These are phyloP conservation scores for Sugiyamaella sp. DNA, from an alignment of 1,139 yeast genomes.

Conservation along the genomic window DNA sequence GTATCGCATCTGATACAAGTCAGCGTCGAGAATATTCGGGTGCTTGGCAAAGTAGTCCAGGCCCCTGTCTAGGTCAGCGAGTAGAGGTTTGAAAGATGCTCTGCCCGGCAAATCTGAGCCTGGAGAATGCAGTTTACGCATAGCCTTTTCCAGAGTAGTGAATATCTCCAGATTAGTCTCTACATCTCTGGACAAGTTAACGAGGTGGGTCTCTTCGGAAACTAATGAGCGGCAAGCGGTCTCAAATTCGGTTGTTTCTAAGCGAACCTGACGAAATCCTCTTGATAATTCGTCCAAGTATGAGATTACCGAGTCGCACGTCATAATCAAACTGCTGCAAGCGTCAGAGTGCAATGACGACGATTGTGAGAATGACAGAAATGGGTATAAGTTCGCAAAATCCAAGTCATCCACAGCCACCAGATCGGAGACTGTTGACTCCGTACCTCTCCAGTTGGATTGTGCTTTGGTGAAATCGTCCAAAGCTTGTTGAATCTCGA, in stretches of 20 bases:
- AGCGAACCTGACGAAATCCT: conserved; percentile 58
- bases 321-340: conserved; percentile 44
- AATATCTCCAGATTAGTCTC: conserved; percentile 60
- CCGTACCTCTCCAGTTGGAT: not conserved
- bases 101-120: conserved; percentile 66
- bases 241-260: conserved; percentile 68
- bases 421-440: not conserved
- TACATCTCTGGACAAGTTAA: conserved; percentile 52
- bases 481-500: conserved; percentile 7
- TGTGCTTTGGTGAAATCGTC: not conserved
- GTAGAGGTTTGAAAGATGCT: conserved; percentile 55
- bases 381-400: conserved; percentile 33
- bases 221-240: conserved; percentile 57
- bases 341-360: conserved; percentile 42
- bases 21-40: conserved; percentile 56
- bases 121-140: conserved; percentile 68
- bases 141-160: conserved; percentile 70
- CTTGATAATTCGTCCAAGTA: conserved; percentile 50
- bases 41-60: conserved; percentile 50
- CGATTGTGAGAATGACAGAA: conserved; percentile 34
- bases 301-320: conserved; percentile 49
- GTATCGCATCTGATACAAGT: conserved; percentile 69
- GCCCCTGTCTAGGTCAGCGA: conserved; percentile 63
- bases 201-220: conserved; percentile 53
- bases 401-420: conserved; percentile 31